These are phyloP conservation scores for Neurospora tetraspora DNA, from an alignment of 495 filamentous ascomycete species.

Conservation along the genomic window DNA sequence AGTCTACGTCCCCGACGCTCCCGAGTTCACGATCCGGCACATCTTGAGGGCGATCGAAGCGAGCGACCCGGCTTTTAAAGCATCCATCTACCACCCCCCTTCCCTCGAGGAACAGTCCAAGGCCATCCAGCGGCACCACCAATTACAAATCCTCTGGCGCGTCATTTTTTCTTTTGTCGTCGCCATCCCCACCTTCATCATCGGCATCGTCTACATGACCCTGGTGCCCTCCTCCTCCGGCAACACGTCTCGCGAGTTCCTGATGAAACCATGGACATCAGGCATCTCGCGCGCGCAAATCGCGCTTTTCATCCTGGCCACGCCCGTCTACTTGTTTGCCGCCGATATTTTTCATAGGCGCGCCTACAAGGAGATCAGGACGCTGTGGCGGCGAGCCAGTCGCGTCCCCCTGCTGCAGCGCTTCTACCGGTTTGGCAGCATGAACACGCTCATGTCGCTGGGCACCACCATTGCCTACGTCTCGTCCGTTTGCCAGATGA, in stretches of 20 bases:
- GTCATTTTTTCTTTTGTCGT: conserved; percentile 60
- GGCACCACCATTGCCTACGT: conserved; percentile 87
- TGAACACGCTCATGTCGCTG: conserved; percentile 87
- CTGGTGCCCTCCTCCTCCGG: conserved; percentile 45
- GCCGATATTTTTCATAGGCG: conserved; percentile 79
- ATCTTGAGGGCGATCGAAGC: conserved; percentile 59
- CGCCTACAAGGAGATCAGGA: conserved; percentile 67
- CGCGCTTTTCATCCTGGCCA: conserved; percentile 75
- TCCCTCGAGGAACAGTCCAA: conserved; percentile 78
- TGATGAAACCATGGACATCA: conserved; percentile 65
- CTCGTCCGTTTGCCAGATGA: conserved; percentile 69
- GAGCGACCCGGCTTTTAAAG: conserved; percentile 52
- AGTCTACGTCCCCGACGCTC: conserved; percentile 57
- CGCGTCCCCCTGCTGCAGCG: conserved; percentile 62
- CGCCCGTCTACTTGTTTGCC: conserved; percentile 81
- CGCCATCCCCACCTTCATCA: conserved; percentile 78
- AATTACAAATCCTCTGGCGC: conserved; percentile 49
- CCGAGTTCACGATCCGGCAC: conserved; percentile 63
- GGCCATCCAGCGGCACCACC: conserved; percentile 55
- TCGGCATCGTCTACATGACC: conserved; percentile 88
- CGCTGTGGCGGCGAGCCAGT: conserved; percentile 75
- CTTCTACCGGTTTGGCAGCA: conserved; percentile 90
- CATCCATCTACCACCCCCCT: conserved; percentile 67
- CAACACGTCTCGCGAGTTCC: conserved; percentile 45
- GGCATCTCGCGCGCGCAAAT: conserved; percentile 70